These are phyloP conservation scores for Paraurostyla sp. DNA, from an alignment of 73 alveolate species.

Conservation along the genomic window DNA sequence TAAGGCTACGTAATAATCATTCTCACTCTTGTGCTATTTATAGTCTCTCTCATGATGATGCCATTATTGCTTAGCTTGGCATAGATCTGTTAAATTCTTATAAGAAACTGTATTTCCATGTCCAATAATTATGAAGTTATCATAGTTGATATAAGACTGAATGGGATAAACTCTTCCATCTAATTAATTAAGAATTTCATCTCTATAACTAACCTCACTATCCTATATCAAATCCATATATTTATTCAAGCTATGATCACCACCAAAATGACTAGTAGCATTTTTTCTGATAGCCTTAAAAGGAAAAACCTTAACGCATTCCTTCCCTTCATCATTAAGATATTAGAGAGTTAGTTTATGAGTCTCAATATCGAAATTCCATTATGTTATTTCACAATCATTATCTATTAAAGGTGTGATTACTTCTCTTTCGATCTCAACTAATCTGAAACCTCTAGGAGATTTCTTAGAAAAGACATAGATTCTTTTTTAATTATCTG, in stretches of 20 bases:
- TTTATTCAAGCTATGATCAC: not conserved
- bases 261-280: slow-evolving; percentile 27
- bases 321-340: not conserved
- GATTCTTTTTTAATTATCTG: not conserved
- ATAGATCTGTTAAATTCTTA: not conserved
- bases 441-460: slow-evolving; percentile 25
- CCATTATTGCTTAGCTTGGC: not conserved
- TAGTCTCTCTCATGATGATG: not conserved
- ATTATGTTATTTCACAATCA: not conserved
- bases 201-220: not conserved
- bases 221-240: not conserved
- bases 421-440: slow-evolving; percentile 34
- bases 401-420: slow-evolving; percentile 1
- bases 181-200: not conserved
- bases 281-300: not conserved
- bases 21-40: not conserved
- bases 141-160: slow-evolving; percentile 25
- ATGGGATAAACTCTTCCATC: slow-evolving; percentile 38
- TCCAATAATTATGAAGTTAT: not conserved
- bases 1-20: not conserved
- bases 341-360: not conserved
- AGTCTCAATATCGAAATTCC: slow-evolving; percentile 17
- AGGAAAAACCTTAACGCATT: slow-evolving; percentile 30
- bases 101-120: not conserved
- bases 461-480: not conserved